Conservation (phyloP, 805 yeast species). For the Metschnikowia kofuensis region DNA sequence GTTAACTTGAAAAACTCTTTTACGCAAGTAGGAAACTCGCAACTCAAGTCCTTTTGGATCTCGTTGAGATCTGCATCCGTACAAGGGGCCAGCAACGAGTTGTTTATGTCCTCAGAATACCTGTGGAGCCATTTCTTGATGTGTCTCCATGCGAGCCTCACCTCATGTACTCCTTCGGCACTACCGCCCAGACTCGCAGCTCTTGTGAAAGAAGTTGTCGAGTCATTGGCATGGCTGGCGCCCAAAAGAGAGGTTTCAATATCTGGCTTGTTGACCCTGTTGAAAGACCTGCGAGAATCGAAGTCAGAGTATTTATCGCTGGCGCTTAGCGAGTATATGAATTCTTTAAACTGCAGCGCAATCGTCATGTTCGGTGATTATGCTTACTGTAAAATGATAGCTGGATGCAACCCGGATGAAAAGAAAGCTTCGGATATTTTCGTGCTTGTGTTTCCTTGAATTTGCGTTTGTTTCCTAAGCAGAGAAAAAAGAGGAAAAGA, state of each 20-base stretch:
- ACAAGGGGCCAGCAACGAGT: constrained; percentile 74
- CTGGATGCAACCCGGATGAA: too few species aligned
- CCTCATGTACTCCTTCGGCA: constrained; percentile 70
- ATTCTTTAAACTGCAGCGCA: constrained; percentile 49
- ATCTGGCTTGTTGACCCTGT: constrained; percentile 42
- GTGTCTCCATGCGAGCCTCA: constrained; percentile 82
- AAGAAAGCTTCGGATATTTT: too few species aligned
- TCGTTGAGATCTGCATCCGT: constrained; percentile 76
- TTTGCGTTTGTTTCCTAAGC: too few species aligned
- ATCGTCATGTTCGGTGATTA: constrained; percentile 17
- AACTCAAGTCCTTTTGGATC: constrained; percentile 77
- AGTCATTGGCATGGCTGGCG: constrained; percentile 26
- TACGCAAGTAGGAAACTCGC: constrained; percentile 76
- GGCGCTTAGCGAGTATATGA: constrained; percentile 61
- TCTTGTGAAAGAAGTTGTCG: constrained; percentile 19
- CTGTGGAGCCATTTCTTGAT: constrained; percentile 79
- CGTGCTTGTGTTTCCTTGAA: too few species aligned
- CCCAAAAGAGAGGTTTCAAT: constrained; percentile 29
- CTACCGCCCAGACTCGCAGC: constrained; percentile 30
- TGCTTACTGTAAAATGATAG: too few species aligned
- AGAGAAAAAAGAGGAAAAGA: too few species aligned
- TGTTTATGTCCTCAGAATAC: constrained; percentile 77
- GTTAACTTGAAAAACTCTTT: constrained; percentile 76
- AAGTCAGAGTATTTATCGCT: constrained; percentile 70
- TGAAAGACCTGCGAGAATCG: constrained; percentile 47